These are phyloP conservation scores for Colletotrichum sp. DNA, from an alignment of 2,329 filamentous ascomycete genomes.

Conservation along the genomic window DNA sequence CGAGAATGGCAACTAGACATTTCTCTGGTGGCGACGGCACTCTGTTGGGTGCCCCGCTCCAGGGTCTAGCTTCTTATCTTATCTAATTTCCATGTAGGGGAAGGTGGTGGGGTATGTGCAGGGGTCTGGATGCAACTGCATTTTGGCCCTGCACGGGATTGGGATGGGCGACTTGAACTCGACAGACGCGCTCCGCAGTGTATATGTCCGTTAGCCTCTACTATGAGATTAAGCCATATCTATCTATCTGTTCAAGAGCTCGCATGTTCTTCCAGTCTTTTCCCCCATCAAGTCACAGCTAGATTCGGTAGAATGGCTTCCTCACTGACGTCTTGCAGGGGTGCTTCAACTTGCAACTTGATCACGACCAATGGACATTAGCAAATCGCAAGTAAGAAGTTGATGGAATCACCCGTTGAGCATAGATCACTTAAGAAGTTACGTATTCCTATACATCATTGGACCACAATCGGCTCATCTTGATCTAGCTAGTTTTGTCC, in stretches of 20 bases:
- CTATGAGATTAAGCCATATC: not conserved
- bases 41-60: slow-evolving; percentile 4
- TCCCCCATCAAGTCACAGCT: not conserved
- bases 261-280: not conserved
- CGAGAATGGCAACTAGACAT: not conserved
- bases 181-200: not conserved
- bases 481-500: not conserved
- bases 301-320: not conserved
- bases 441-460: not conserved
- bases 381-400: not conserved
- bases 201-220: not conserved
- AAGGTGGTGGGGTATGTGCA: not conserved
- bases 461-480: not conserved
- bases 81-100: slow-evolving; percentile 6
- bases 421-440: not conserved
- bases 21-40: slow-evolving; percentile 8
- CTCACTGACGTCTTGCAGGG: not conserved
- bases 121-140: not conserved
- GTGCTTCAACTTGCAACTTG: not conserved
- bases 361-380: not conserved
- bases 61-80: slow-evolving; percentile 20
- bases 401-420: not conserved
- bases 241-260: not conserved
- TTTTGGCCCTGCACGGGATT: not conserved
- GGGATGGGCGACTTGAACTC: not conserved